Evolutionary conservation across 805 yeast species (phyloP), one percentile per base, ranked within the genome.

Genomic region (Pichia exigua): DNA sequence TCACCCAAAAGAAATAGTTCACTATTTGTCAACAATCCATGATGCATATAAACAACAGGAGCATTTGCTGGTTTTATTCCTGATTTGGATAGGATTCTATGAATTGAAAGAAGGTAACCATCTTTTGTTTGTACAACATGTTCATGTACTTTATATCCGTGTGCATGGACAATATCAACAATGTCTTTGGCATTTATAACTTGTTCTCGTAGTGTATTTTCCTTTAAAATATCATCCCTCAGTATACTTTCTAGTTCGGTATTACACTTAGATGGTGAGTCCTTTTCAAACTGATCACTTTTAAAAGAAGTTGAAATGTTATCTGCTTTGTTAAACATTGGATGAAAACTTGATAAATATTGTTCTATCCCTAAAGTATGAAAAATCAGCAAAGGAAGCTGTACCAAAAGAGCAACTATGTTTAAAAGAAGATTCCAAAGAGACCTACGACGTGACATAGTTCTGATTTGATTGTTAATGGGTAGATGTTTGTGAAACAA

Each of bases 11-110:
- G 75, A 66, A 70, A 66, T 22, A 86, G 72, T 61, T 92, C 97
- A 42, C 91, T 82, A 63, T 82, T 83, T 86, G 90, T 90, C 53
- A 91, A 73, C 46, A 91, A 70, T 0, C 97, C 97, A 63, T 91
- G 97, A 63, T 91, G 97, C 55, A 92, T 73, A 64, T 90, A 91
- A 0, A 86, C 85, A 2, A 85, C 84, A 6, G 27, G 24, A 11
- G 12, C 17, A 21, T 24, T n/a, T 12, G 5, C 18, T 1, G 62
- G 62, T 28, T 43, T 50, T 2, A 45, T 38, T 8, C 50, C 46
- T 18, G 48, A 30, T 48, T 54, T 60, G 17, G 75, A 72, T 8
- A 63, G 55, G 1, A 87, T 76, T 40, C 95, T 71, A 61, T 90
- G 96, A 4, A 88, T 60, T 0, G 89, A 85, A 22, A 90, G 70